Conservation (phyloP, 164 flowering plant species). For the Houttuynia cordata region DNA sequence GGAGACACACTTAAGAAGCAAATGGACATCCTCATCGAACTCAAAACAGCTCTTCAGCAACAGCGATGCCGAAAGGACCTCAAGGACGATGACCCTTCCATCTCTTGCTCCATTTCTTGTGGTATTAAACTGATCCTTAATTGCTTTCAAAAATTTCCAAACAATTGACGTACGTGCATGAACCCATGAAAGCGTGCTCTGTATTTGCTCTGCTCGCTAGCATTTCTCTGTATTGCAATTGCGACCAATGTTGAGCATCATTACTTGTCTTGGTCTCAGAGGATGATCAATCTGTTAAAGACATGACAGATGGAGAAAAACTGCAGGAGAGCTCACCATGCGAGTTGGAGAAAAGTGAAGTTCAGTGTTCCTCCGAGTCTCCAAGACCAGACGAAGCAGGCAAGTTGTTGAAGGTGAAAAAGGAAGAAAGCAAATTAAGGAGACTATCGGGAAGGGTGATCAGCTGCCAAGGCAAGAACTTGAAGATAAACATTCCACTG, state of each 20-base stretch:
- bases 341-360: slow-evolving; percentile 32
- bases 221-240: no score
- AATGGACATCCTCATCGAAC: slow-evolving; percentile 60
- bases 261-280: slow-evolving; percentile 13
- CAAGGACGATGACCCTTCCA: slow-evolving; percentile 64
- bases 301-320: slow-evolving; percentile 41
- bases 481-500: slow-evolving; percentile 65
- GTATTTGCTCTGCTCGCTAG: no score
- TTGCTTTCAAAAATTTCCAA: neutral
- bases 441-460: slow-evolving; percentile 34
- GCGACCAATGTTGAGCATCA: no score
- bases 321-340: slow-evolving; percentile 23
- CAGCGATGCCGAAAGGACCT: slow-evolving; percentile 28
- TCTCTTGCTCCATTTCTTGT: slow-evolving; percentile 55
- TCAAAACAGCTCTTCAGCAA: slow-evolving; percentile 38
- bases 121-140: slow-evolving; percentile 26
- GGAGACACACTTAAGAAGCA: slow-evolving; percentile 74
- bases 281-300: slow-evolving; percentile 44
- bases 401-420: slow-evolving; percentile 29
- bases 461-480: slow-evolving; percentile 66
- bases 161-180: neutral
- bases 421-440: slow-evolving; percentile 40
- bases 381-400: slow-evolving; percentile 36
- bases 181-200: no score
- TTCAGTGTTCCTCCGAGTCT: slow-evolving; percentile 20